Conservation (phyloP, 495 filamentous ascomycete species). For the Paragyromitra xinjiangensis region DNA sequence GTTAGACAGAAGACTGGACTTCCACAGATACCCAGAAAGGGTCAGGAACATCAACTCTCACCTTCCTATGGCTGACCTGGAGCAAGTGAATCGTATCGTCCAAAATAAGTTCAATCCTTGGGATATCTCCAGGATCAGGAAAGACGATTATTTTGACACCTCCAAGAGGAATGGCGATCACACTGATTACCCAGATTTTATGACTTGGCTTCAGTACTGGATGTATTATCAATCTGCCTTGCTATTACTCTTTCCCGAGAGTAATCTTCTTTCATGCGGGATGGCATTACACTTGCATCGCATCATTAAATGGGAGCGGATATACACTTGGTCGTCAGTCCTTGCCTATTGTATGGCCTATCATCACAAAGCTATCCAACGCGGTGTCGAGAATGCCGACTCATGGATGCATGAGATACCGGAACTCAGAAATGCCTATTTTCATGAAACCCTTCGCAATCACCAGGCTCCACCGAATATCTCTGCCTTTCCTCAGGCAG, state of each 20-base stretch:
- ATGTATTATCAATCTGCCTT: background rate
- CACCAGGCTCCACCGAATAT: background rate
- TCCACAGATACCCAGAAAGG: background rate
- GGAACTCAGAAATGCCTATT: background rate
- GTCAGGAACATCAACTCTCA: background rate
- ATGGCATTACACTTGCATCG: background rate
- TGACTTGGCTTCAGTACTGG: constrained; percentile 1
- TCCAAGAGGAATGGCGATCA: background rate
- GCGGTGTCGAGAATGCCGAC: background rate
- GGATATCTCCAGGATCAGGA: background rate
- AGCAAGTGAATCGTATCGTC: background rate
- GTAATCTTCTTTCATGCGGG: background rate
- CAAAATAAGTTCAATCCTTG: background rate
- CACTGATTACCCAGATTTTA: background rate
- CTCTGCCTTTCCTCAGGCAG: background rate
- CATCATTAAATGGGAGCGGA: background rate
- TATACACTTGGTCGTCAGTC: background rate
- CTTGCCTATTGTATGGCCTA: background rate
- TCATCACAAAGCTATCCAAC: background rate
- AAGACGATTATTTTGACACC: background rate
- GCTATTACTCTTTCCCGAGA: background rate
- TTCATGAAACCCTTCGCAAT: background rate
- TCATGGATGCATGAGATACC: background rate
- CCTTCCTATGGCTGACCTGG: background rate
- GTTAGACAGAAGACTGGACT: background rate